Evolutionary conservation across 768 basidiomycete species (phyloP), one percentile per base, ranked within the genome.

Genomic region (Hygrophorus pudorinus): DNA sequence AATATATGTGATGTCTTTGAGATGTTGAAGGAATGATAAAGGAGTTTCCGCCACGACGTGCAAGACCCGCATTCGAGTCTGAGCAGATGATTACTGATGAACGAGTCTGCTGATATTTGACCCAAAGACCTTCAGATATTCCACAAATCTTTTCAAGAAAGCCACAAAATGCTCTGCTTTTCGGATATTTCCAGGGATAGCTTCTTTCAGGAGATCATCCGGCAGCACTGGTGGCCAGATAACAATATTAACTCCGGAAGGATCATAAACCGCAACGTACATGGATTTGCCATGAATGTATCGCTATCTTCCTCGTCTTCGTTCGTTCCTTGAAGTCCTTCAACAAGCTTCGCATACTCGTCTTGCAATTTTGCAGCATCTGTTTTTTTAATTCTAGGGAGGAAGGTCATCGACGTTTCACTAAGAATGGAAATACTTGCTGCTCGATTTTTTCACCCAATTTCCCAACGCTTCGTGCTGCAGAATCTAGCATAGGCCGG

Each of bases 21-120:
- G 72, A 64, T 99, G 96, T 56, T 97, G 94, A 33, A 99, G 65
- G 62, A 99, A 99, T 1, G 94, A 98, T 20, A 87, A 67, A 0
- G 96, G 96, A 1, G 96, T 99, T 64, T 99, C 96, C 13, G 96
- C 96, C 11, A 99, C 96, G 48, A 99, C 96, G 59, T 98, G 96
- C 20, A 97, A 67, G n/a, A 99, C 96, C 40, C 96, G 81, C 94
- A 98, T 98, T 43, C 96, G 78, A 13, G 94, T 98, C 93, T 97
- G 53, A 14, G 17, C 24, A 20, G 24, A 12, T 9, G 18, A 42
- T 40, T 11, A 46, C n/a, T 39, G n/a, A 13, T 17, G 4, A 18
- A 31, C 20, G 12, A 18, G 16, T 5, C 12, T 36, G 34, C 3
- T 13, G 32, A 28, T 5, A 29, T 37, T 24, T 3, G 3, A 29